These are phyloP conservation scores for Pythium utonaiense DNA, from an alignment of 352 stramenopile species.

Conservation along the genomic window DNA sequence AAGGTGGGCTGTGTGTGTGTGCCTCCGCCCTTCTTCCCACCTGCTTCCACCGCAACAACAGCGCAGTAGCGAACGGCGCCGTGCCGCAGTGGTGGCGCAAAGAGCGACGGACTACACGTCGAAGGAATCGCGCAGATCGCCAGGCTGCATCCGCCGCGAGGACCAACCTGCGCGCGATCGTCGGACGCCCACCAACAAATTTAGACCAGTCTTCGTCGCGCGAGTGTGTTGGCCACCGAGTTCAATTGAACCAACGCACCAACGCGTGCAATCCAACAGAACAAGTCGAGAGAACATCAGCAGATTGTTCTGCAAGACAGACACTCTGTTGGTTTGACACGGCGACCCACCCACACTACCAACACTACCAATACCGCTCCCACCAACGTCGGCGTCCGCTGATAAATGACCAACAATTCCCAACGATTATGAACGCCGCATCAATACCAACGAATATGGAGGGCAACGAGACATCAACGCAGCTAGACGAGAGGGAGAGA, in stretches of 20 bases:
- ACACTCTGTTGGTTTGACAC: too few relatives aligned
- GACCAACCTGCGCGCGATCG: too few relatives aligned
- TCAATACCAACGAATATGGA: neutral
- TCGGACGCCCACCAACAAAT: neutral
- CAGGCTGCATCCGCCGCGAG: too few relatives aligned
- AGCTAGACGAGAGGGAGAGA: neutral
- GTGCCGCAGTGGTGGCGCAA: too few relatives aligned
- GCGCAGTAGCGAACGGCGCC: neutral
- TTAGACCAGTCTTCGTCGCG: neutral
- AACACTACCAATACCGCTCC: neutral
- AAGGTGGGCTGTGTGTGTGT: too few relatives aligned
- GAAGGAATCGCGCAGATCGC: neutral
- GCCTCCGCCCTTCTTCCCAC: constrained; percentile 3
- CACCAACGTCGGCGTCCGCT: neutral
- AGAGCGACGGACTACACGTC: neutral
- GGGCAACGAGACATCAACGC: neutral
- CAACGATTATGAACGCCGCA: neutral
- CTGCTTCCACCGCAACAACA: constrained; percentile 1
- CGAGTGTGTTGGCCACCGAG: too few relatives aligned
- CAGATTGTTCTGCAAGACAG: neutral
- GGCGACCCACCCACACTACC: neutral
- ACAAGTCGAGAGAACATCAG: neutral
- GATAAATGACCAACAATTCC: neutral
- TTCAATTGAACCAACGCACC: neutral
- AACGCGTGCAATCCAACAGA: neutral